Percentiles rank a stretch among this genome's conserved stretches.
Evolutionary conservation across 2,329 filamentous ascomycete species (phyloP).

Genomic region (Cryphonectria japonica): DNA sequence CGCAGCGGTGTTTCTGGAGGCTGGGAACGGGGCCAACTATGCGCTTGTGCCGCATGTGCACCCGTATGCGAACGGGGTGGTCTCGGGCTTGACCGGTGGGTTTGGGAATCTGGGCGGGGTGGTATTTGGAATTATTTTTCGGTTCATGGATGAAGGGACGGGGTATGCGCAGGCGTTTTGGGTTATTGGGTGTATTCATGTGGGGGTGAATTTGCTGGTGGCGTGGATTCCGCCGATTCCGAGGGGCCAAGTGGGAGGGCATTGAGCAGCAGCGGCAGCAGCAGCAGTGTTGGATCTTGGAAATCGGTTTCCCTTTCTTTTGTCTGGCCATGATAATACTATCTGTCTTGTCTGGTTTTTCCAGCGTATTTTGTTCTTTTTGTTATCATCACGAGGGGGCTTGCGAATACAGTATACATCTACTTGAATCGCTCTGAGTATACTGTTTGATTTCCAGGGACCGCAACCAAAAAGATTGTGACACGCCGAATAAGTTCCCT

Average conservation of each 20-base stretch:
- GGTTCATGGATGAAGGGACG: slow-evolving; percentile 66
- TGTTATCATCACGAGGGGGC: too few relatives aligned
- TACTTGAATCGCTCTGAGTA: background rate
- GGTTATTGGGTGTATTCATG: slow-evolving; percentile 79
- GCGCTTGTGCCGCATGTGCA: slow-evolving; percentile 85
- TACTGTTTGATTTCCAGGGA: background rate
- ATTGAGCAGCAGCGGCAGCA: too few relatives aligned
- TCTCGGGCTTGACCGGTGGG: slow-evolving; percentile 79
- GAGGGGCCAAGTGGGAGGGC: slow-evolving; percentile 48
- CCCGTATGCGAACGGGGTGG: slow-evolving; percentile 75
- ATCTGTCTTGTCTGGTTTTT: too few relatives aligned
- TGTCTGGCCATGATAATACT: background rate
- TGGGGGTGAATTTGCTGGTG: slow-evolving; percentile 70
- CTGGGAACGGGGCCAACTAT: slow-evolving; percentile 85
- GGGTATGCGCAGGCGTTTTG: slow-evolving; percentile 74
- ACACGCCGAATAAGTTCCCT: background rate
- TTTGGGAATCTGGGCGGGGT: slow-evolving; percentile 85
- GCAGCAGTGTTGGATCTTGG: too few relatives aligned
- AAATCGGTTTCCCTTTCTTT: too few relatives aligned
- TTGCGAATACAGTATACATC: too few relatives aligned
- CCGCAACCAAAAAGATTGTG: background rate
- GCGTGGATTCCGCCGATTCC: slow-evolving; percentile 59
- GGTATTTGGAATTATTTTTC: slow-evolving; percentile 81
- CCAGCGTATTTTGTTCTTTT: too few relatives aligned
- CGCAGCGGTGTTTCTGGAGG: slow-evolving; percentile 82